Base-by-base conservation (phyloP, 257 asterid genomes). In the Solanum chiquidenum region DNA sequence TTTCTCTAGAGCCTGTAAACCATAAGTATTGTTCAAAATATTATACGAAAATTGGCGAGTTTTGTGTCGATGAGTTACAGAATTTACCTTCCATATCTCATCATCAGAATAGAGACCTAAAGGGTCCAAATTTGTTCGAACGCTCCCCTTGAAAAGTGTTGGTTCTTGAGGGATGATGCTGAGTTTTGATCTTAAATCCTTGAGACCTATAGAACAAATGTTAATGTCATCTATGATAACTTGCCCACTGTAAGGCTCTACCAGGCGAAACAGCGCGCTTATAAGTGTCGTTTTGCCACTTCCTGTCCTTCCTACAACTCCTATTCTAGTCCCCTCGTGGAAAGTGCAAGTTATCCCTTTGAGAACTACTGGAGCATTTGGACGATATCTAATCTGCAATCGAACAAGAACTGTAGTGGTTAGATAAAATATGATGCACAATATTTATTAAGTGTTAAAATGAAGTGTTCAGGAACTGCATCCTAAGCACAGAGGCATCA, bases 81-180 rank as follows among this genome's bases (percentile, higher is more conserved):
- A 79, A 13, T 14, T 68, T 73, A 95, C 98, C 96, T 90, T 89
- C 98, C 98, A 96, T 87, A 96, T 91, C 42, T 96, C 95, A 35
- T 95, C 93, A 87, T 96, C 98, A 10, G 95, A 89, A 42, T 92
- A 89, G 82, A 91, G 93, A 64, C 95, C 95, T 44, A 96, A 86
- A 46, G 98, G 98, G 87, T 96, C 98, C 93, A 96, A 74, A 91
- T 95, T 96, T 20, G 95, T 91, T 79, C 98, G 87, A 49, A 95
- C 89, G 83, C 92, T 96, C 83, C 98, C 96, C 73, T 93, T 91
- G 79, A 96, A 95, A 71, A 96, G 93, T 44, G 98, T 95, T 87
- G 96, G 98, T 82, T 96, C 98, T 88, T 96, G 98, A 89, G 98
- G 98, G 42, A 96, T 96, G 29, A 96, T 94, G 88, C 98, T 94